Percentiles rank a stretch among this genome's conserved stretches.
Conservation (phyloP, 2,329 filamentous ascomycete species). For the Trichoderma lentiforme region DNA sequence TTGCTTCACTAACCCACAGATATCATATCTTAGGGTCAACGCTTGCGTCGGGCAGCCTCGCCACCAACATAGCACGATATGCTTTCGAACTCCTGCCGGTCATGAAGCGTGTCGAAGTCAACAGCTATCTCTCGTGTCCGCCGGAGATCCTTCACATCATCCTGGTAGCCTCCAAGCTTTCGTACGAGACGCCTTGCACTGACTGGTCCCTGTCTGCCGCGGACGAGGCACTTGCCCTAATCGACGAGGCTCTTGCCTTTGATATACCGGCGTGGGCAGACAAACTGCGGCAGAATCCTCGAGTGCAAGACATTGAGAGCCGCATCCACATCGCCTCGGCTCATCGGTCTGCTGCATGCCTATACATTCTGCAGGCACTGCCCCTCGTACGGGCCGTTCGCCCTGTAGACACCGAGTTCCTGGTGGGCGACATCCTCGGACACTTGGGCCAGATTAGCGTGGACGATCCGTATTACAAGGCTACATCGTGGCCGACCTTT, state of each 20-base stretch:
- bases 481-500: constrained; percentile 58
- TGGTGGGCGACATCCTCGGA: constrained; percentile 49
- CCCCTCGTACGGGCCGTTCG: constrained; percentile 37
- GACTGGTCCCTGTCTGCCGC: constrained; percentile 33
- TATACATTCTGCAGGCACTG: constrained; percentile 45
- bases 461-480: constrained; percentile 54
- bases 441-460: constrained; percentile 48
- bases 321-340: constrained; percentile 44
- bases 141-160: constrained; percentile 45
- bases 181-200: constrained; percentile 35
- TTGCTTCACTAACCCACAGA: constrained; percentile 25
- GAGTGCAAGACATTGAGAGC: constrained; percentile 39
- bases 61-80: constrained; percentile 39
- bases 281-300: constrained; percentile 34
- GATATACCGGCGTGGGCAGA: constrained; percentile 43
- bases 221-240: constrained; percentile 38
- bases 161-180: constrained; percentile 43
- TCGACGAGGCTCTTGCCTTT: constrained; percentile 41
- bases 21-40: constrained; percentile 43
- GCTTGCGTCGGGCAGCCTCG: constrained; percentile 35
- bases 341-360: constrained; percentile 45
- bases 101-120: constrained; percentile 41
- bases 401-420: constrained; percentile 40
- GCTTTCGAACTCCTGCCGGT: constrained; percentile 39
- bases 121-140: constrained; percentile 43